phyloP scores from a whole-genome alignment of 768 basidiomycete species.

The Collybia nuda region DNA sequence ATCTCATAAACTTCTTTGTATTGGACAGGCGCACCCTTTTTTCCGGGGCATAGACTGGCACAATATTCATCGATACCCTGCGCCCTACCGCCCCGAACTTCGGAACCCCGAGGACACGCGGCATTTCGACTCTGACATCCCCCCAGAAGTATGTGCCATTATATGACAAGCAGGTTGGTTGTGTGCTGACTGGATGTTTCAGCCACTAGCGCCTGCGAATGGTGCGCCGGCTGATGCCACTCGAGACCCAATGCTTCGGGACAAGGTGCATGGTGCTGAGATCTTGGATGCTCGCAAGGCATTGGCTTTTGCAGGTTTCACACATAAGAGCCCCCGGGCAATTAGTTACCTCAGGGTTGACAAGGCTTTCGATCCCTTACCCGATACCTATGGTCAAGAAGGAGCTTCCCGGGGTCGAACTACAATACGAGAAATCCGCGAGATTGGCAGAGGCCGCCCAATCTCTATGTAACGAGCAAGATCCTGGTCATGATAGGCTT shows the following conservation, averaged over 20 bases:
- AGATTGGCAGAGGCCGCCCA: slow-evolving; percentile 71
- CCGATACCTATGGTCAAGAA: slow-evolving; percentile 48
- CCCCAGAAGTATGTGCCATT: slow-evolving; percentile 65
- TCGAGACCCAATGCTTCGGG: slow-evolving; percentile 83
- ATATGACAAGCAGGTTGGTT: not conserved
- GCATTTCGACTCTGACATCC: slow-evolving; percentile 96
- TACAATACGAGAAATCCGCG: slow-evolving; percentile 58
- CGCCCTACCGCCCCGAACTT: slow-evolving; percentile 90
- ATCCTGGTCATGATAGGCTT: no score
- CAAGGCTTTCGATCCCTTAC: slow-evolving; percentile 62
- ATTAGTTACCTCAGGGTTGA: slow-evolving; percentile 78
- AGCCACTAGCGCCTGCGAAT: slow-evolving; percentile 90
- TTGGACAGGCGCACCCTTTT: slow-evolving; percentile 78
- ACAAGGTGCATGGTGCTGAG: slow-evolving; percentile 83
- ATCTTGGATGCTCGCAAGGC: slow-evolving; percentile 91
- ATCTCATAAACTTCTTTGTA: slow-evolving; percentile 9
- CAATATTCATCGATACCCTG: slow-evolving; percentile 78
- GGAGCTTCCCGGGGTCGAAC: slow-evolving; percentile 63
- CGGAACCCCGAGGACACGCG: slow-evolving; percentile 81
- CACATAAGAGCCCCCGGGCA: slow-evolving; percentile 83
- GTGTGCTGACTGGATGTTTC: slow-evolving; percentile 31
- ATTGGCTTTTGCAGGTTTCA: slow-evolving; percentile 88
- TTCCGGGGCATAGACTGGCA: slow-evolving; percentile 91
- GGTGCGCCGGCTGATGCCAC: slow-evolving; percentile 83
- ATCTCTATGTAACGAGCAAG: slow-evolving; percentile 64